A percentile compares a stretch with the other conserved stretches of the same genome.
Evolutionary conservation across 2,329 filamentous ascomycete species (phyloP).

Genomic region (Septoria petroselini): DNA sequence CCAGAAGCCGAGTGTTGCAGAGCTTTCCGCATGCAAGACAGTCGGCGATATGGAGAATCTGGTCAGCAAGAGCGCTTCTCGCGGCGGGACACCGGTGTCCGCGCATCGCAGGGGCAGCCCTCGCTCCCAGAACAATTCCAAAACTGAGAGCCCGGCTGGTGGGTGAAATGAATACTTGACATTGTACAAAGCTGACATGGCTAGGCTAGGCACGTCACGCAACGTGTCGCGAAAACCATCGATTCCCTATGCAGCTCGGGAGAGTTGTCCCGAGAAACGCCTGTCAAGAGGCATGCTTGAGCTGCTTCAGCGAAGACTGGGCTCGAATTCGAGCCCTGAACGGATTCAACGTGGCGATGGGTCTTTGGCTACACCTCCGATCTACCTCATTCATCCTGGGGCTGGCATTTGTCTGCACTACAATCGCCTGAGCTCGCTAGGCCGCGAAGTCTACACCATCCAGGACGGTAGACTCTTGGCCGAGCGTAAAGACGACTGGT

Average conservation of each 20-base stretch:
- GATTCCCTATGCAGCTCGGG: not conserved
- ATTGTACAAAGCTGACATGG: not conserved
- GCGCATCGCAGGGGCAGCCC: too few species aligned
- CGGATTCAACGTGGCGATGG: slow-evolving; percentile 6
- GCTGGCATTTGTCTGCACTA: slow-evolving; percentile 13
- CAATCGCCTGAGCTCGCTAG: not conserved
- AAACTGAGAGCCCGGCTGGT: not conserved
- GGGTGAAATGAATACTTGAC: not conserved
- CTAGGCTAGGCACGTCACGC: not conserved
- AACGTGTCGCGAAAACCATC: not conserved
- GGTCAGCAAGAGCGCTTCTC: slow-evolving; percentile 3
- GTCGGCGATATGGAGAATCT: slow-evolving; percentile 20
- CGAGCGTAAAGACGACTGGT: slow-evolving; percentile 13
- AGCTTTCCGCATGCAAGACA: slow-evolving; percentile 16
- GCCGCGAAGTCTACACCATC: slow-evolving; percentile 9
- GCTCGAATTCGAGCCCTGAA: slow-evolving; percentile 1
- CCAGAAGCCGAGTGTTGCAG: slow-evolving; percentile 11
- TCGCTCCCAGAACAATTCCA: not conserved
- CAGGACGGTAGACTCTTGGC: slow-evolving; percentile 6
- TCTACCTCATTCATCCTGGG: slow-evolving; percentile 14
- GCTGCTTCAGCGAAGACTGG: slow-evolving; percentile 5
- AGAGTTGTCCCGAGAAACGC: not conserved
- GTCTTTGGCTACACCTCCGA: not conserved
- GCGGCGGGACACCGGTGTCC: not conserved
- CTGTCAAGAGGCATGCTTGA: slow-evolving; percentile 6